A percentile compares a stretch with the other conserved stretches of the same genome.
These are phyloP conservation scores for Clitopilus hobsonii DNA, from an alignment of 768 basidiomycete genomes.

Conservation along the genomic window DNA sequence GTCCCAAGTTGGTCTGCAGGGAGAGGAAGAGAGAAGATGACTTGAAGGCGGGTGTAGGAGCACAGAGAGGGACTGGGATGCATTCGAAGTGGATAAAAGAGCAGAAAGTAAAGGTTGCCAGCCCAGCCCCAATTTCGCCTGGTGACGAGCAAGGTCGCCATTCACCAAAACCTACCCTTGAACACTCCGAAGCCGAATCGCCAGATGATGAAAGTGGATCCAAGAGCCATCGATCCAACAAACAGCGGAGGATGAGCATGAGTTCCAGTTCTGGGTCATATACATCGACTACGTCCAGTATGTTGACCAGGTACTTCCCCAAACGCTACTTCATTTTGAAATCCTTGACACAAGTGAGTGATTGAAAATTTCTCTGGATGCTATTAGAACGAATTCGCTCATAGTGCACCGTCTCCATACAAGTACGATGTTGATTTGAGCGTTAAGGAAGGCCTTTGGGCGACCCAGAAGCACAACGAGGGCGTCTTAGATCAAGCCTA, in stretches of 20 bases:
- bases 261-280: conserved; percentile 59
- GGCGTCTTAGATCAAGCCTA: conserved; percentile 87
- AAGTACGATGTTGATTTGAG: conserved; percentile 82
- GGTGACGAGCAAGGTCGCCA: neutral
- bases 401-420: too few relatives aligned
- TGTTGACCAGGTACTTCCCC: conserved; percentile 74
- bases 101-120: conserved; percentile 34
- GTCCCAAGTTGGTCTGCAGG: conserved; percentile 79
- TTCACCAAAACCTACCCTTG: neutral
- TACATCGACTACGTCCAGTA: conserved; percentile 80
- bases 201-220: neutral
- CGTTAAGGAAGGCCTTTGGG: conserved; percentile 78
- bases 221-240: neutral
- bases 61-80: conserved; percentile 81
- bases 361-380: neutral
- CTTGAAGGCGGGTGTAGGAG: conserved; percentile 84
- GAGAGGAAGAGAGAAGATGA: conserved; percentile 81
- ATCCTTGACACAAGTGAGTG: conserved; percentile 69
- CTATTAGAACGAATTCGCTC: too few relatives aligned
- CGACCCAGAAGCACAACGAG: conserved; percentile 92
- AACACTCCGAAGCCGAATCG: neutral
- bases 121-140: conserved; percentile 12
- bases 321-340: conserved; percentile 92
- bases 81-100: conserved; percentile 81
- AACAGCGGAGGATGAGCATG: neutral